These are phyloP conservation scores for Rubroshorea leprosula DNA, from an alignment of 345 rosid genomes.

Conservation along the genomic window DNA sequence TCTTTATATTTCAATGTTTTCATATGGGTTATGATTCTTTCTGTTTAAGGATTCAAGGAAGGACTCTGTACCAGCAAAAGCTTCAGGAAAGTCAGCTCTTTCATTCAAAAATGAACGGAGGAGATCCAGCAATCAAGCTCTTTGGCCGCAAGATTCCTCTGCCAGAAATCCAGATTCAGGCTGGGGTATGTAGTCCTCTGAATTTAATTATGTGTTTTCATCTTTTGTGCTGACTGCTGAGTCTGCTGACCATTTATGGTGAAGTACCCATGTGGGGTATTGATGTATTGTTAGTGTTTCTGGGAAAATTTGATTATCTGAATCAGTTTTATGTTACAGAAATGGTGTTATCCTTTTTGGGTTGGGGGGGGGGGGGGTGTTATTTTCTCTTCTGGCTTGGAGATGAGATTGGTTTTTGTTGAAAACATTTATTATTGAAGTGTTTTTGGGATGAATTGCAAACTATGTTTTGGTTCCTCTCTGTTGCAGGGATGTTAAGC, in stretches of 20 bases:
- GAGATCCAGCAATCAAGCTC: not conserved
- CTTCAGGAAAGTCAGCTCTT: not conserved
- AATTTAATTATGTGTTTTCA: too few relatives aligned
- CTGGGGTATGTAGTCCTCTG: not conserved
- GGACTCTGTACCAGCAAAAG: not conserved
- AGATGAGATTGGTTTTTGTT: not conserved
- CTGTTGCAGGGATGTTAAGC: too few relatives aligned
- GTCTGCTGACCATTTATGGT: too few relatives aligned
- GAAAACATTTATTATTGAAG: too few relatives aligned
- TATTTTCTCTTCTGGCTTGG: not conserved
- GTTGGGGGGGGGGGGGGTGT: too few relatives aligned
- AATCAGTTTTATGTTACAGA: not conserved
- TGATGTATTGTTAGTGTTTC: not conserved
- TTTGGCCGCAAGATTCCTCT: conserved; percentile 2
- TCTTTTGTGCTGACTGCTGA: too few relatives aligned
- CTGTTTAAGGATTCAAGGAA: too few relatives aligned
- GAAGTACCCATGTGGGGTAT: too few relatives aligned
- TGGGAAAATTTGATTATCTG: not conserved
- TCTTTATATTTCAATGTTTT: not conserved
- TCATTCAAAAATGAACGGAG: not conserved
- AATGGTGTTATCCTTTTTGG: not conserved
- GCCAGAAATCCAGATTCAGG: not conserved
- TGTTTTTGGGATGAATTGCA: not conserved
- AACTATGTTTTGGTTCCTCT: not conserved
- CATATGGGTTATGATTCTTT: not conserved